These are phyloP conservation scores for Colletotrichum agaves DNA, from an alignment of 2,329 filamentous ascomycete species.

Conservation along the genomic window DNA sequence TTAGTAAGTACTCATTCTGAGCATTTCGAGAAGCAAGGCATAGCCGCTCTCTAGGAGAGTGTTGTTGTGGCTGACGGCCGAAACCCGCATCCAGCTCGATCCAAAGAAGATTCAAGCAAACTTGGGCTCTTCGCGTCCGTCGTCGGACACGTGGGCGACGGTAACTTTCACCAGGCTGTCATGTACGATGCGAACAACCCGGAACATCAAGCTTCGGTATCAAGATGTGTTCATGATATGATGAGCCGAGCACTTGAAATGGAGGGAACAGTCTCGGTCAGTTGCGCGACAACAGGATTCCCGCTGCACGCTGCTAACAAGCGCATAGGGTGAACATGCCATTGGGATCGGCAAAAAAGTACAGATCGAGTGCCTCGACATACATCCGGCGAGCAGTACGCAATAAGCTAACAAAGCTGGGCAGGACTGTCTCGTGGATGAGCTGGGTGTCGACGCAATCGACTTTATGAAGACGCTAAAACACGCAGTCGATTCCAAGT, in stretches of 20 bases:
- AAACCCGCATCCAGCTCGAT: constrained; percentile 58
- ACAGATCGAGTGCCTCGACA: not conserved
- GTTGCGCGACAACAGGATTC: constrained; percentile 51
- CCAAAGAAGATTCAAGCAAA: constrained; percentile 71
- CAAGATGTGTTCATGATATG: constrained; percentile 74
- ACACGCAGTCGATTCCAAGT: constrained; percentile 67
- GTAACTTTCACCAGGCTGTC: constrained; percentile 74
- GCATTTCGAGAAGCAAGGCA: too few relatives aligned
- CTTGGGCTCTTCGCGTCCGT: constrained; percentile 73
- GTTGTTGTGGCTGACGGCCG: not conserved
- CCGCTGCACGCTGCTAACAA: not conserved
- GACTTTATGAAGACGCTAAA: constrained; percentile 75
- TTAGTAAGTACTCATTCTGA: constrained; percentile 49
- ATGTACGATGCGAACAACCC: constrained; percentile 57
- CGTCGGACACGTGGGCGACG: constrained; percentile 80
- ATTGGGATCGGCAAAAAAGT: constrained; percentile 77
- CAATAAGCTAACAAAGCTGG: not conserved
- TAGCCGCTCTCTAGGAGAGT: too few relatives aligned
- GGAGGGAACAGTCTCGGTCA: constrained; percentile 74
- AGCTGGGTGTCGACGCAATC: constrained; percentile 71
- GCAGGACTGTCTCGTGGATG: constrained; percentile 65
- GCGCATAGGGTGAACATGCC: constrained; percentile 69
- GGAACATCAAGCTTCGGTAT: constrained; percentile 61
- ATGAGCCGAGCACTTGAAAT: constrained; percentile 75
- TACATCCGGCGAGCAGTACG: too few relatives aligned